Evolutionary conservation across 192 early-diverging fungal species (phyloP).

Genomic region (Umbelopsis sp.): DNA sequence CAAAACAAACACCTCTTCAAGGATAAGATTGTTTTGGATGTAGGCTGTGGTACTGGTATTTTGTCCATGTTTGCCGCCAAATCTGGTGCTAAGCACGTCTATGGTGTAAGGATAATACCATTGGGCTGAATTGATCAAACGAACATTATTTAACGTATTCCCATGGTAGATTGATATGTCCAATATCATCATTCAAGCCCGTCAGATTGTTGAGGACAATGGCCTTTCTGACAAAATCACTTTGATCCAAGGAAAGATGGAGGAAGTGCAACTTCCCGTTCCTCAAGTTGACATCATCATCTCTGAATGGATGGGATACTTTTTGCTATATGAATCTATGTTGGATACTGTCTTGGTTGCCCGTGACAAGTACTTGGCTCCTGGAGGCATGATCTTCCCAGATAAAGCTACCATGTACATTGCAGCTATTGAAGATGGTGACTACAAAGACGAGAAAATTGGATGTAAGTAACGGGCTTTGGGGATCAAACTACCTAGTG

Average conservation of each 20-base stretch:
- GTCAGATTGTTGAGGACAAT: constrained; percentile 93
- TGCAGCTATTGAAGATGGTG: constrained; percentile 91
- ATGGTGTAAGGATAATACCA: constrained; percentile 63
- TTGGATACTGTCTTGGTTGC: constrained; percentile 98
- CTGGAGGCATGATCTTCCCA: constrained; percentile 91
- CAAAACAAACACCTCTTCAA: constrained; percentile 97
- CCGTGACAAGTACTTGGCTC: constrained; percentile 88
- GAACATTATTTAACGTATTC: not conserved
- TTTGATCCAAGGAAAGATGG: constrained; percentile 95
- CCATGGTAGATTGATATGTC: constrained; percentile 80
- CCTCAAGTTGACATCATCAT: constrained; percentile 99
- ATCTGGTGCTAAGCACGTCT: constrained; percentile 93
- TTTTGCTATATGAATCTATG: constrained; percentile 98
- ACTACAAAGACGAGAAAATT: constrained; percentile 92
- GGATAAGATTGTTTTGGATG: constrained; percentile 96
- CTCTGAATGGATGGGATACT: constrained; percentile 99
- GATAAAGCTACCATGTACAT: constrained; percentile 88
- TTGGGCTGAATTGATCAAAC: not conserved
- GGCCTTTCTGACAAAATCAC: constrained; percentile 86
- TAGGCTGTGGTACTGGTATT: constrained; percentile 99
- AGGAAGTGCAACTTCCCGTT: constrained; percentile 93
- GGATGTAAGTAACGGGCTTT: constrained; percentile 54
- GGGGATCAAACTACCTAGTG: constrained; percentile 23
- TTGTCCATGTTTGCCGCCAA: constrained; percentile 99
- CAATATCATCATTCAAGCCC: constrained; percentile 96